These are phyloP conservation scores for Pisolithus tinctorius DNA, from an alignment of 768 basidiomycete genomes.

Conservation along the genomic window DNA sequence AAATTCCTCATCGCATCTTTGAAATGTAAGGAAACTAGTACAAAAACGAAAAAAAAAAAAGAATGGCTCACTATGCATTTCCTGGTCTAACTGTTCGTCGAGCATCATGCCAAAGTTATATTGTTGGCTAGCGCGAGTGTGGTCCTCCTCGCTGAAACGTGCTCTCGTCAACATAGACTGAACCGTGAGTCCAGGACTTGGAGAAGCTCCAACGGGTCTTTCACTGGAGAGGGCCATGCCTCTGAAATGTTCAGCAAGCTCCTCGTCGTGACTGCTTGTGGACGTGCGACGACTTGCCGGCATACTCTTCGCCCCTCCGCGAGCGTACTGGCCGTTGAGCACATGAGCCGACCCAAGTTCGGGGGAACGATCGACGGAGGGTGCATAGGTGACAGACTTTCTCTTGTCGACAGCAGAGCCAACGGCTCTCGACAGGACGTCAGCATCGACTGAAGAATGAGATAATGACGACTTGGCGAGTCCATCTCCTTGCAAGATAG, in stretches of 20 bases:
- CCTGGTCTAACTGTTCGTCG: slow-evolving; percentile 88
- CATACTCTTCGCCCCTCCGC: slow-evolving; percentile 86
- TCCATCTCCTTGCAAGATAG: slow-evolving; percentile 56
- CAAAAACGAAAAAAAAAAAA: slow-evolving; percentile 4
- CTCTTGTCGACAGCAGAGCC: slow-evolving; percentile 71
- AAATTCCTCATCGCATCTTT: slow-evolving; percentile 84
- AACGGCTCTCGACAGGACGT: slow-evolving; percentile 61
- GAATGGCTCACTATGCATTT: slow-evolving; percentile 77
- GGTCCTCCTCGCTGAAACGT: slow-evolving; percentile 54
- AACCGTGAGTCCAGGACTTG: slow-evolving; percentile 44
- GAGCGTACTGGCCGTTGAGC: slow-evolving; percentile 50
- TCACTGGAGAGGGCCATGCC: slow-evolving; percentile 65
- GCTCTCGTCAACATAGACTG: slow-evolving; percentile 49
- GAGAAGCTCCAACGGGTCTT: slow-evolving; percentile 48
- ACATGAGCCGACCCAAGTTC: slow-evolving; percentile 45
- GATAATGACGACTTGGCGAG: slow-evolving; percentile 37
- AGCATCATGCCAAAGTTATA: slow-evolving; percentile 88
- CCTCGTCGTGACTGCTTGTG: slow-evolving; percentile 81
- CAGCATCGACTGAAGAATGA: slow-evolving; percentile 51
- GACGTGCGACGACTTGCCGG: slow-evolving; percentile 87
- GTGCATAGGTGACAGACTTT: slow-evolving; percentile 82
- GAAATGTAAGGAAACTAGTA: slow-evolving; percentile 10
- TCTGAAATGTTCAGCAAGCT: slow-evolving; percentile 69
- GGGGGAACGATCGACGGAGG: slow-evolving; percentile 67
- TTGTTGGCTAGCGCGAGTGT: slow-evolving; percentile 48